A percentile compares a stretch with the other conserved stretches of the same genome.
phyloP scores from a whole-genome alignment of 305 asterid genomes.

The Withania somnifera region DNA sequence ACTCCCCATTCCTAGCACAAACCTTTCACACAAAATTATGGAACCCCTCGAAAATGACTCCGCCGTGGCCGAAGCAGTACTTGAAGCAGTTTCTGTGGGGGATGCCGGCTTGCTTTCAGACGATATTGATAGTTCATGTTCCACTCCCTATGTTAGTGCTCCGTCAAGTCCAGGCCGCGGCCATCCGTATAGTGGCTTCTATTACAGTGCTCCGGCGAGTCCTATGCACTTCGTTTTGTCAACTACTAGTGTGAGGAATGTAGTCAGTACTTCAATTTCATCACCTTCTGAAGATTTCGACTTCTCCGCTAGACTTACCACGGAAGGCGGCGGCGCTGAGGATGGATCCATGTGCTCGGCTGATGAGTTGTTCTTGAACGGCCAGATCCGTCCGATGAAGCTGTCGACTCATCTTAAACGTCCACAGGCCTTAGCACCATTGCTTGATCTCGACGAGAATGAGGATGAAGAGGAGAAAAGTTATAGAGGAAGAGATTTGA shows the following conservation, averaged over 20 bases:
- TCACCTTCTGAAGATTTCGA: slow-evolving; percentile 59
- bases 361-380: slow-evolving; percentile 78
- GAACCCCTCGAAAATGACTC: slow-evolving; percentile 23
- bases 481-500: slow-evolving; percentile 48
- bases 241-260: not conserved
- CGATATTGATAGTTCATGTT: slow-evolving; percentile 63
- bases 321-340: slow-evolving; percentile 24
- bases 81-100: not conserved
- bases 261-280: slow-evolving; percentile 6
- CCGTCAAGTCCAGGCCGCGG: slow-evolving; percentile 84
- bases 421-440: slow-evolving; percentile 45
- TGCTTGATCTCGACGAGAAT: slow-evolving; percentile 31
- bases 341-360: slow-evolving; percentile 72
- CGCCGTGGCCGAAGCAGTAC: not conserved
- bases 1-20: not conserved
- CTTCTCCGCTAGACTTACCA: slow-evolving; percentile 29
- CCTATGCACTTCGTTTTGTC: slow-evolving; percentile 73
- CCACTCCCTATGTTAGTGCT: slow-evolving; percentile 92
- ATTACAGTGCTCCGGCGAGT: slow-evolving; percentile 86
- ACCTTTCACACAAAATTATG: slow-evolving; percentile 25
- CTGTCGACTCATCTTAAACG: slow-evolving; percentile 56
- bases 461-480: slow-evolving; percentile 28
- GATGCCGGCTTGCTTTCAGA: slow-evolving; percentile 17
- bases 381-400: slow-evolving; percentile 94
- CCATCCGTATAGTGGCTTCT: slow-evolving; percentile 40